Base-by-base conservation (phyloP, 306 rosid species). In the Vicia sativa region DNA sequence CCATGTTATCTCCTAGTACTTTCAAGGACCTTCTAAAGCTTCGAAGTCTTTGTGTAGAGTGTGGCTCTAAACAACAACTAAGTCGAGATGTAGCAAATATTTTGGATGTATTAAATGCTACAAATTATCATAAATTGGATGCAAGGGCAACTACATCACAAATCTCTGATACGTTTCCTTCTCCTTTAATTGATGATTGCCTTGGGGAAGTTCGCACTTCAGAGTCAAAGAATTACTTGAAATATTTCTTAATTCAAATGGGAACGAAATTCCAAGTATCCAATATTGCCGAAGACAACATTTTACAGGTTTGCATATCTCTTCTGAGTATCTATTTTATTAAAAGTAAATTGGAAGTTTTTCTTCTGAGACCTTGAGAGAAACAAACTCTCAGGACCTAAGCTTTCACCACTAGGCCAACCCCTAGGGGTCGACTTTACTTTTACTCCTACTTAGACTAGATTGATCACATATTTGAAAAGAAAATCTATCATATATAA, bases 231-330 rank as follows among this genome's bases (percentile, higher is more conserved):
- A 37, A 18, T 35, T 2, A 16, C 65, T 35, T 35, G 15, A 60
- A 60, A 37, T 37, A 28, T 60, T 14, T 60, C 21, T 35, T 37
- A 2, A 60, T 60, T 60, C 48, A 60, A 60, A 35, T 60, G 65
- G 65, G 65, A 60, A 37, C 9, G 2, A 59, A 59, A 35, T 16
- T 0, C 28, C 9, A 35, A 4, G 1, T 37, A 9, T 0, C 29
- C 0, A 10, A 5, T 9, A 5, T 37, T 11, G 16, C 16, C 0
- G 3, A 5, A 60, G 66, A 37, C 2, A 16, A 0, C 1, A 3
- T 16, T 60, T 37, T 37, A 1, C 11, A 37, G 45, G 45, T 60
- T 19, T 54, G 37, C 13, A 6, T 12, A 25, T 35, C 29, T 15
- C 14, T 37, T 59, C 2, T 2, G n/a, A 0, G 2, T 35, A 31